Evolutionary conservation across 2,329 filamentous ascomycete genomes (phyloP).

Genomic region (Parafenestella ontariensis): DNA sequence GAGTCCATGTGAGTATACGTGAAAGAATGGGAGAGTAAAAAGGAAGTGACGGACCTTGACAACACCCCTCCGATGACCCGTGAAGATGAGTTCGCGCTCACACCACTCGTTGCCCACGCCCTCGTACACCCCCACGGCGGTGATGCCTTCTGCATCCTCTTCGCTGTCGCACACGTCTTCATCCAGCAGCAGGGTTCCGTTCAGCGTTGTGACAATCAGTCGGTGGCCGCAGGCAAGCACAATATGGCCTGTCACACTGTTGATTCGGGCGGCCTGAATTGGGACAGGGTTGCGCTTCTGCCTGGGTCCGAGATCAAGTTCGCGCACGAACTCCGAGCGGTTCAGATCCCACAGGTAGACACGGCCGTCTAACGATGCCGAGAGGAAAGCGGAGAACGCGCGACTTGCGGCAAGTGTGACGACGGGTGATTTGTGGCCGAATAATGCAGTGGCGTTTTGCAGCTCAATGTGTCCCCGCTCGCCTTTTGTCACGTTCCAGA

Average conservation of each 20-base stretch:
- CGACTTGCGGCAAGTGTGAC: slow-evolving; percentile 83
- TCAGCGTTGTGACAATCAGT: slow-evolving; percentile 83
- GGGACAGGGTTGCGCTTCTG: slow-evolving; percentile 34
- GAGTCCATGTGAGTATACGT: background rate
- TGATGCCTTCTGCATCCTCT: slow-evolving; percentile 72
- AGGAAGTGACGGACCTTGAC: slow-evolving; percentile 66
- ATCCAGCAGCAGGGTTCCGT: slow-evolving; percentile 81
- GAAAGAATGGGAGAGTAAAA: background rate
- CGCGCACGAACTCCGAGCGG: slow-evolving; percentile 82
- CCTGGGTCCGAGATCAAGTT: slow-evolving; percentile 59
- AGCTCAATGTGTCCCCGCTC: slow-evolving; percentile 75
- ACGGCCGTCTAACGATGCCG: slow-evolving; percentile 80
- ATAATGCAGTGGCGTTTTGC: slow-evolving; percentile 78
- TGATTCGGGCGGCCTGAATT: slow-evolving; percentile 79
- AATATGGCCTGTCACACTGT: slow-evolving; percentile 90
- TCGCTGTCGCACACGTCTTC: slow-evolving; percentile 75
- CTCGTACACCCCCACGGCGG: slow-evolving; percentile 91
- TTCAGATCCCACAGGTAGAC: slow-evolving; percentile 96
- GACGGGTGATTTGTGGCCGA: slow-evolving; percentile 87
- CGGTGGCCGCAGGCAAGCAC: slow-evolving; percentile 80
- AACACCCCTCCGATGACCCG: slow-evolving; percentile 81
- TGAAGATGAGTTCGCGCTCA: slow-evolving; percentile 84
- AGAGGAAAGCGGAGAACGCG: slow-evolving; percentile 86
- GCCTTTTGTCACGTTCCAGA: slow-evolving; percentile 74
- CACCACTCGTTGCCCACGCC: slow-evolving; percentile 91